Evolutionary conservation across 495 filamentous ascomycete species (phyloP), one percentile per base, ranked within the genome.

Genomic region (Penicillium herquei): DNA sequence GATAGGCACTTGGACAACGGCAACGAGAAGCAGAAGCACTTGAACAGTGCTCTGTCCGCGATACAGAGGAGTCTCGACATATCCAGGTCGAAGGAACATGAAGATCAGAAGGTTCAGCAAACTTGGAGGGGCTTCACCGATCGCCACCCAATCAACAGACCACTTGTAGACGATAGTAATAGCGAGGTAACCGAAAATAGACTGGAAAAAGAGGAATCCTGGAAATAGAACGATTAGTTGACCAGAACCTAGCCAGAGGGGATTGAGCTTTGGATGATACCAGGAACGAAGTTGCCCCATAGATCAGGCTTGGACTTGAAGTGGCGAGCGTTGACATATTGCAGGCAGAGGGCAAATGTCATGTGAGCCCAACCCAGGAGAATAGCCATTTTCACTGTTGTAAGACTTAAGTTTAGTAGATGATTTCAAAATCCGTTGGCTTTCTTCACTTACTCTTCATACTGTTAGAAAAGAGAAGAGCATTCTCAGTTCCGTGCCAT

Each of bases 81-180:
- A 87, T 21, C 90, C 90, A 6, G 94, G 94, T 50, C 84, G 83
- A 49, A 99, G 77, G 78, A 99, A 98, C 94, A 99, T 99, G 82
- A 96, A 96, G 67, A 99, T 99, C 60, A 99, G 80, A 92, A 97
- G 96, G 81, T 99, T 99, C 54, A 99, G 75, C 26, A 99, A 78
- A 61, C 91, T 88, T 0, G 94, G 94, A 3, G 95, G 90, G 31
- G 80, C 75, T 26, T 66, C 54, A n/a, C 65, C 71, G n/a, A 69
- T 83, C 18, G 78, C 86, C 56, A 76, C 70, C 94, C 94, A 98
- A 69, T 98, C 87, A 39, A 96, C 80, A 16, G 83, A 85, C 94
- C 94, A 99, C 73, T 99, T 99, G 78, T 95, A 97, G 68, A 98
- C 73, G 62, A 99, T 95, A 63, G 87, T 86, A 66, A 96, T 78